Conservation (phyloP, 306 rosid genomes). For the Psophocarpus tetragonolobus region DNA sequence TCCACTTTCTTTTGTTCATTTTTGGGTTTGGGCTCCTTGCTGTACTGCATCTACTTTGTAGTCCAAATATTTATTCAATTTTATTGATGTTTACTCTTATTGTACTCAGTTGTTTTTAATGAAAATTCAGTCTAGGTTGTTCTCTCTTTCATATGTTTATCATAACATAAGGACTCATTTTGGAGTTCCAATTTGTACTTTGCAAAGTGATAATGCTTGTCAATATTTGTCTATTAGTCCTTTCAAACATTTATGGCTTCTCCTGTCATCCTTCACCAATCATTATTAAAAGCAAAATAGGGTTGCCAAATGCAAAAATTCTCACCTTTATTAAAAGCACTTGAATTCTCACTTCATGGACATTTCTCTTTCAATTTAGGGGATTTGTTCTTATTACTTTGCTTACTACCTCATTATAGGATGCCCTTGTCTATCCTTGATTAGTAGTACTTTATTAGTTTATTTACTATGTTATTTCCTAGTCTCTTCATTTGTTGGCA, state of each 20-base stretch:
- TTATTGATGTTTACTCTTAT: neutral
- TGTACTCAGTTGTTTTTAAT: neutral
- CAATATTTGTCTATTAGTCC: neutral
- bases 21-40: neutral
- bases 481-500: neutral
- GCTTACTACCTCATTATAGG: neutral
- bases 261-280: neutral
- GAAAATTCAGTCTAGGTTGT: neutral
- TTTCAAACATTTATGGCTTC: neutral
- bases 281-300: neutral
- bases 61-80: neutral
- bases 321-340: neutral
- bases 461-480: neutral
- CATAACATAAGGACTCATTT: neutral
- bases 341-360: neutral
- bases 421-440: neutral
- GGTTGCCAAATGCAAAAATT: neutral
- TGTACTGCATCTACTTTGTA: neutral
- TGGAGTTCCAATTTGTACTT: neutral
- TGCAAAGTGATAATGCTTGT: neutral
- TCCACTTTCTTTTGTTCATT: neutral
- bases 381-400: neutral
- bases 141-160: neutral
- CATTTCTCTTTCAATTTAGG: neutral
- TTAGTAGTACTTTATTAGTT: neutral